Base-by-base conservation (phyloP, 495 filamentous ascomycete species). In the Articulospora tetracladia region DNA sequence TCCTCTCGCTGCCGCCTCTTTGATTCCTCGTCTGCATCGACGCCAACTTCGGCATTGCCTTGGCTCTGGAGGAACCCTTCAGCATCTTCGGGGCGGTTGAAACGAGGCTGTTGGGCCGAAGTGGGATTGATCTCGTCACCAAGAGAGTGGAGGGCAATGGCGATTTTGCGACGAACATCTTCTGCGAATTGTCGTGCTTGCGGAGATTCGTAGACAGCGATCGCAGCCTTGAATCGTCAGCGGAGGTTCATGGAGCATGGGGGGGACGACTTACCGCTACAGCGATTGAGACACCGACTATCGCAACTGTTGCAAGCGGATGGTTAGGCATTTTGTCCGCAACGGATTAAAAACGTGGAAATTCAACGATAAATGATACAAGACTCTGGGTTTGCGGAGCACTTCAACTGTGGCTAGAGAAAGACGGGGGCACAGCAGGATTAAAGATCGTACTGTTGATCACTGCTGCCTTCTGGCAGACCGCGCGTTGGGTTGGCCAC, bases 141-240 rank as follows among this genome's bases (percentile, higher is more conserved):
- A 1, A 93, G 80, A 41, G 81, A 81, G 67, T 93, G 87, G 25
- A 96, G 73, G 17, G 90, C 89, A 59, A 91, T 70, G 34, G 90
- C 89, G 59, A 94, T 85, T 65, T 89, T 89, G 30, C 90, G 84
- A 50, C 91, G 87, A 51, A 89, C 85, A 62, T 85, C 84, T 58
- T 88, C 81, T 53, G 92, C 80, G 77, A 88, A 88, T 74, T 86
- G 82, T 66, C 88, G 84, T 48, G 94, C 79, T 71, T 93, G 86
- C 13, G 89, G 90, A 22, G 84, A 90, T 69, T 94, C 89, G 73
- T 96, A 96, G 57, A 93, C 79, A 36, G 91, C 91, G 55, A 94
- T 85, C 7, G 90, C 90, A 44, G 90, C 67, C 66, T 68, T 52
- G 1, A 19, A 47, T 58, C 19, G 39, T 34, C 32, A 58, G 55